A percentile compares a stretch with the other conserved stretches of the same genome.
These are phyloP conservation scores for Globisporangium mamillatum DNA, from an alignment of 352 stramenopile species.

Conservation along the genomic window DNA sequence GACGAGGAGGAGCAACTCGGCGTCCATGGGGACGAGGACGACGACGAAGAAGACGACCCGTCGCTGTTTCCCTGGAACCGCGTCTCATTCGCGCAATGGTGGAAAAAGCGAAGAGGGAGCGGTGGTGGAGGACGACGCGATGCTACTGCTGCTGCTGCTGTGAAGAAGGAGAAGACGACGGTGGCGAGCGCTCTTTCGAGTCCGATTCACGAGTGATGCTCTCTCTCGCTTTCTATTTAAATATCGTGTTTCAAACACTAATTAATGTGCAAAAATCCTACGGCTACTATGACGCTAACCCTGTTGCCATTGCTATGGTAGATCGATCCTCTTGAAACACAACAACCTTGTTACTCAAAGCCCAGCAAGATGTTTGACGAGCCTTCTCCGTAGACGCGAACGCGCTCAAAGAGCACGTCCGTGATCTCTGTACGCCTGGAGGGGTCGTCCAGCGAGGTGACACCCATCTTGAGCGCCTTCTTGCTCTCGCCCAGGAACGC, in stretches of 20 bases:
- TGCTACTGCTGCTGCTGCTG: neutral
- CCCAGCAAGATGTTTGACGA: conserved; percentile 49
- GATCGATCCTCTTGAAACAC: neutral
- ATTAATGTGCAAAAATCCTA: conserved; percentile 10
- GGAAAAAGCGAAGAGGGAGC: conserved; percentile 42
- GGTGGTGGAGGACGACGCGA: conserved; percentile 15
- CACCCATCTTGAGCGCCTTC: conserved; percentile 23
- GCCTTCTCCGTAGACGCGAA: conserved; percentile 55
- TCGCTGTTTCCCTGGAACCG: conserved; percentile 70
- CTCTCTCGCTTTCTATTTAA: conserved; percentile 7
- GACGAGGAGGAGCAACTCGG: conserved; percentile 53
- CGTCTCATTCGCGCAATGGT: conserved; percentile 81
- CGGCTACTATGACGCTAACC: neutral
- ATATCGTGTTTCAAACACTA: neutral
- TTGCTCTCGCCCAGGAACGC: conserved; percentile 51
- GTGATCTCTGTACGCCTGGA: conserved; percentile 36
- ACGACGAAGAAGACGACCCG: conserved; percentile 37
- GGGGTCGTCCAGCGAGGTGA: conserved; percentile 23
- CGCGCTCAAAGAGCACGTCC: conserved; percentile 60
- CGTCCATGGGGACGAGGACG: conserved; percentile 21
- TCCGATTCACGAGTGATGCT: conserved; percentile 15
- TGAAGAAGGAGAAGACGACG: neutral
- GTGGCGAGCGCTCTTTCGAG: conserved; percentile 5
- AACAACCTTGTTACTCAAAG: conserved; percentile 42
- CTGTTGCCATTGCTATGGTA: neutral